These are phyloP conservation scores for Trametes punicea DNA, from an alignment of 768 basidiomycete species.

Conservation along the genomic window DNA sequence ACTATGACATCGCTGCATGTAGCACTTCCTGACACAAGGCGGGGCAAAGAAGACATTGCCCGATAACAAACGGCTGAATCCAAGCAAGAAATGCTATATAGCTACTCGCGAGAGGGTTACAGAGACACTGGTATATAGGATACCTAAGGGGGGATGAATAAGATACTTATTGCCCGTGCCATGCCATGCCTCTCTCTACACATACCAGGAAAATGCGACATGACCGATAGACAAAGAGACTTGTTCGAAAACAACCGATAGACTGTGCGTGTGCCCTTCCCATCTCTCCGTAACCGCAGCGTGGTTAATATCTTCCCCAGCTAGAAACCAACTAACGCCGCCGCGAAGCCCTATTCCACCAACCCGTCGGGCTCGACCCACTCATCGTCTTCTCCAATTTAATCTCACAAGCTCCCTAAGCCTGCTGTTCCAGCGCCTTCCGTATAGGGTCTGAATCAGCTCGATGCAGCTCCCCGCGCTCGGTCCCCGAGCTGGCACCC, in stretches of 20 bases:
- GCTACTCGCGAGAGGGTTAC: background rate
- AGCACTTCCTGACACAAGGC: too few relatives aligned
- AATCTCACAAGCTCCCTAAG: background rate
- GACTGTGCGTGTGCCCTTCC: too few relatives aligned
- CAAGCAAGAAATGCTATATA: background rate
- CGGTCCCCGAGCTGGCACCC: constrained; percentile 1
- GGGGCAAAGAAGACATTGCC: too few relatives aligned
- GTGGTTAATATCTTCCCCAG: too few relatives aligned
- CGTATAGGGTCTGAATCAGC: constrained; percentile 22
- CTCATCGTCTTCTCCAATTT: background rate
- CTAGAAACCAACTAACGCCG: too few relatives aligned
- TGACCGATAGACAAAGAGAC: background rate
- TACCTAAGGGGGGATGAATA: background rate
- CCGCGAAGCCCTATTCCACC: background rate
- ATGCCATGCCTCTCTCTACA: background rate
- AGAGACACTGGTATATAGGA: constrained; percentile 19
- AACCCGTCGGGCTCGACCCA: too few relatives aligned
- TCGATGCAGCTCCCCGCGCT: constrained; percentile 8
- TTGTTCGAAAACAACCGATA: background rate
- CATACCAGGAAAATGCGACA: background rate
- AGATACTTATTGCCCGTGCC: background rate
- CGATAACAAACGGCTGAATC: background rate
- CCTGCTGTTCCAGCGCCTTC: constrained; percentile 3
- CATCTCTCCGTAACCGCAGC: too few relatives aligned
- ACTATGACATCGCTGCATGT: too few relatives aligned